Conservation (phyloP, 345 rosid species). For the Heritiera littoralis region DNA sequence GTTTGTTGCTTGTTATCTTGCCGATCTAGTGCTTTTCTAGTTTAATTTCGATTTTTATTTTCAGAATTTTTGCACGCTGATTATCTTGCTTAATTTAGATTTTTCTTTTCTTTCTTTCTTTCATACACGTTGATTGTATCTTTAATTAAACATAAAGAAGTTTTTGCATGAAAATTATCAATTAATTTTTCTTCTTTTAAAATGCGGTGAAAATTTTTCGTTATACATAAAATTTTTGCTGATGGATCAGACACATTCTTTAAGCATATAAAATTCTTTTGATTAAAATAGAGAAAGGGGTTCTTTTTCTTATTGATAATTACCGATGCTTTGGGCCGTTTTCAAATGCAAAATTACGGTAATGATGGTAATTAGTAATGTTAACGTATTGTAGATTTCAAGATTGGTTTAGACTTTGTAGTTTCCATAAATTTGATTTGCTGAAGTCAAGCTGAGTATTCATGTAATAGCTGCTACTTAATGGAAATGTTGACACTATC, state of each 20-base stretch:
- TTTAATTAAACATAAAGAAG: neutral
- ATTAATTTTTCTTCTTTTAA: too few relatives aligned
- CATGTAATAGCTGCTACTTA: neutral
- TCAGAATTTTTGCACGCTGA: conserved; percentile 1
- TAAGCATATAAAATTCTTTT: neutral
- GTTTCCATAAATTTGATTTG: neutral
- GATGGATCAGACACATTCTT: neutral
- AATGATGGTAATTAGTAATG: neutral
- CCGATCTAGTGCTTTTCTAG: conserved; percentile 7
- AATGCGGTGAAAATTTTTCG: too few relatives aligned
- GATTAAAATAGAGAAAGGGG: neutral
- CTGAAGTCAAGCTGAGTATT: neutral
- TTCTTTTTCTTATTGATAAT: neutral
- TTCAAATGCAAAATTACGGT: neutral
- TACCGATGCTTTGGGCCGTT: too few relatives aligned
- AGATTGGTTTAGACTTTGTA: neutral
- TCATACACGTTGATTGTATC: neutral
- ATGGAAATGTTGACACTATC: neutral
- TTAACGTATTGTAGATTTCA: neutral
- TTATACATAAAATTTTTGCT: too few relatives aligned
- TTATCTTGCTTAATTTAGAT: neutral
- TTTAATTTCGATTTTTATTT: neutral
- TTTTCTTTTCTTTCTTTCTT: too few relatives aligned
- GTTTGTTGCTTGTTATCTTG: neutral
- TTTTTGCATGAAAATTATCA: neutral